Conservation (phyloP, 371 early-diverging fungal genomes). For the Actinomortierella ambigua region DNA sequence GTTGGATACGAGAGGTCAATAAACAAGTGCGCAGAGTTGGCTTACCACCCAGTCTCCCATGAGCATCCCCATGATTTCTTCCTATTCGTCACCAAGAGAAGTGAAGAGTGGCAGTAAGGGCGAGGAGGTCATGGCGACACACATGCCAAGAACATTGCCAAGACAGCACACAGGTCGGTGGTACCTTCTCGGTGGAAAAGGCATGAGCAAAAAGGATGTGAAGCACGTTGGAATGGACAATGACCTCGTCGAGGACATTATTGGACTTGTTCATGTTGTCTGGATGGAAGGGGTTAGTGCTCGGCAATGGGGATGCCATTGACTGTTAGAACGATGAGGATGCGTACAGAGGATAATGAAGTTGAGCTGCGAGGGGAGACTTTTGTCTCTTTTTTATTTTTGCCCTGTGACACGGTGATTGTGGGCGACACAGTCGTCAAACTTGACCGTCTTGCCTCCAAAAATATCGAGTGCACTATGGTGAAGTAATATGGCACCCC, state of each 20-base stretch:
- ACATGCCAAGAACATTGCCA: neutral
- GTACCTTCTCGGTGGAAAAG: constrained; percentile 62
- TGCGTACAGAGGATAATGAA: neutral
- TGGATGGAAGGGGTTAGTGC: constrained; percentile 43
- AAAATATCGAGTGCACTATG: constrained; percentile 95
- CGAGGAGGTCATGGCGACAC: neutral
- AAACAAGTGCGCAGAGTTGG: neutral
- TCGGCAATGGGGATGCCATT: constrained; percentile 17
- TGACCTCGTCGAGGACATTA: constrained; percentile 41
- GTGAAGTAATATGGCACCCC: constrained; percentile 1
- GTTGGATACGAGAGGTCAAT: neutral
- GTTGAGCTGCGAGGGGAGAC: too few relatives aligned
- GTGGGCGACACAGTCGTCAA: constrained; percentile 74
- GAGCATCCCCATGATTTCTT: constrained; percentile 77
- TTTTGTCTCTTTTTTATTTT: neutral
- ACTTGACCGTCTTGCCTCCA: constrained; percentile 86
- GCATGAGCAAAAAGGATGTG: constrained; percentile 61
- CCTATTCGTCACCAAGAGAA: constrained; percentile 41
- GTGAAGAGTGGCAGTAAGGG: neutral
- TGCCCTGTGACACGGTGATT: constrained; percentile 61
- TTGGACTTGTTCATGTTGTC: constrained; percentile 41
- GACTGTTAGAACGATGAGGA: neutral
- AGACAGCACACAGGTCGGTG: neutral
- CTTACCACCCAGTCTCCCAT: constrained; percentile 70
- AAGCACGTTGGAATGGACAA: constrained; percentile 53